Evolutionary conservation across 768 basidiomycete genomes (phyloP), one percentile per base, ranked within the genome.

Genomic region (Kwoniella heveanensis): DNA sequence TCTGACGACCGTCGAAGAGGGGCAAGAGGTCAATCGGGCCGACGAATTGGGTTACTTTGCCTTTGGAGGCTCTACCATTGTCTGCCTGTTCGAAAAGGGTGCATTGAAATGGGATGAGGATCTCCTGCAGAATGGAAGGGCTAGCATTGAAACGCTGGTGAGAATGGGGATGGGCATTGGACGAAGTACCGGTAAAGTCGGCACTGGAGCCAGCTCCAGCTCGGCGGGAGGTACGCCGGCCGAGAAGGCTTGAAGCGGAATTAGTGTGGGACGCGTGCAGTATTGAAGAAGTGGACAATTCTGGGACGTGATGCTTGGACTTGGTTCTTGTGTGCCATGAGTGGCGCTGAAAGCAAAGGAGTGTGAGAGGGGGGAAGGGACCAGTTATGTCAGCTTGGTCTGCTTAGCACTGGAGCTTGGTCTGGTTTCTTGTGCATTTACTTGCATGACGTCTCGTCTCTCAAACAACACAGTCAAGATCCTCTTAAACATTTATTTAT

Each of bases 41-140:
- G 86, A 98, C 65, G 95, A 97, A 74, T 86, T 95, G 73, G 91
- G 92, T 1, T 95, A 91, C 76, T 97, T 97, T 73, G 93, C 92
- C 0, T 98, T 97, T 71, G 95, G 91, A 59, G 93, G 92, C 0
- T 94, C 91, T 27, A 94, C 93, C 12, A 90, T 96, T 66, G 93
- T 98, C 44, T 80, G 91, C 48, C 79, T 97, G 19, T 93, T 97
- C 70, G 91, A 93, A 80, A 91, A 88, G 74, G 90, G 88, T 7
- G 84, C 81, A 2, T 85, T 97, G 15, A 83, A 88, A 73, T 99
- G 92, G 89, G 95, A 98, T 71, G 90, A 93, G 67, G 94, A 97
- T 79, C 79, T 96, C 19, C 69, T 92, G 30, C 83, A 89, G 60
- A 96, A 96, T 77, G 88, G 90, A n/a, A 82, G 83, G 29, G 90